Evolutionary conservation across 805 yeast genomes (phyloP).

Genomic region (Pichia nakasei): DNA sequence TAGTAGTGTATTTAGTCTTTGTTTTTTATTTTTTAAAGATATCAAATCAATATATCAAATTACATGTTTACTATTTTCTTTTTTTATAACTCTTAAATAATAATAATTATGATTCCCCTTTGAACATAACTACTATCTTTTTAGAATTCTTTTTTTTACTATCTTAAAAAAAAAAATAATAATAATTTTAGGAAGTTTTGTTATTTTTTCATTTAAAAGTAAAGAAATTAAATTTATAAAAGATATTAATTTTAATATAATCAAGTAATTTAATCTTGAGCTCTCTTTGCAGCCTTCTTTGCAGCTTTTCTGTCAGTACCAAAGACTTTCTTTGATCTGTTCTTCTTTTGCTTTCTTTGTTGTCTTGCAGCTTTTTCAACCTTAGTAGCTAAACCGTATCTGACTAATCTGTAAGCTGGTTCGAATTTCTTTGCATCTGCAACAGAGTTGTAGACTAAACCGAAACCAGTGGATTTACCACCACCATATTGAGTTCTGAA

Average conservation of each 20-base stretch:
- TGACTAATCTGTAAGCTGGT: constrained; percentile 98
- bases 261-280: constrained; percentile 54
- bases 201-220: neutral
- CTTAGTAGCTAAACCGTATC: constrained; percentile 96
- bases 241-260: neutral
- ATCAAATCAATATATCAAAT: neutral
- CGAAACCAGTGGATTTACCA: constrained; percentile 98
- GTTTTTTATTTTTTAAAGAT: neutral
- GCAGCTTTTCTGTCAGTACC: constrained; percentile 97
- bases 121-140: no score
- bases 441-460: constrained; percentile 95
- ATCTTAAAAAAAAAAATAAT: constrained; percentile 4
- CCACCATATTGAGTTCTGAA: constrained; percentile 99
- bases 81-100: no score
- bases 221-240: neutral
- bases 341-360: constrained; percentile 99
- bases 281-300: constrained; percentile 85
- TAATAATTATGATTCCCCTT: no score
- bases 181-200: no score
- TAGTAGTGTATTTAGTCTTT: neutral
- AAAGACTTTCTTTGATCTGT: constrained; percentile 98
- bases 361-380: constrained; percentile 98
- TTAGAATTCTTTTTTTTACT: constrained; percentile 1
- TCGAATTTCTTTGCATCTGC: constrained; percentile 98
- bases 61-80: neutral